Percentiles rank a stretch among this genome's conserved stretches.
These are phyloP conservation scores for Alopecurus myosuroides DNA, from an alignment of 176 grass and related monocot genomes.

Conservation along the genomic window DNA sequence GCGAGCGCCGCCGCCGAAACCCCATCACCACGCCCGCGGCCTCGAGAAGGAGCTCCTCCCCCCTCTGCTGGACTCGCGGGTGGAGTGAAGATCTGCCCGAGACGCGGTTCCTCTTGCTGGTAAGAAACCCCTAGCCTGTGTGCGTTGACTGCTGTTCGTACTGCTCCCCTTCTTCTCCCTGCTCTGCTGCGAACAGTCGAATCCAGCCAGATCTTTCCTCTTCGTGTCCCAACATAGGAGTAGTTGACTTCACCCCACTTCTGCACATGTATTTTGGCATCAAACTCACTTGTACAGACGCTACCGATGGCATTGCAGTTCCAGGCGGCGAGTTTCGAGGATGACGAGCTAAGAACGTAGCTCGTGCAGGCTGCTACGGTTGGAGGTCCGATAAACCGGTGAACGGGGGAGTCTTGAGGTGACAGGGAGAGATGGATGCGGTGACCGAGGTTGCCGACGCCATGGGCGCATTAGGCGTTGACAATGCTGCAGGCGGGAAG, in stretches of 20 bases:
- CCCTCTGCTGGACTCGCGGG: background rate
- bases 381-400: background rate
- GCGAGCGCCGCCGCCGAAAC: background rate
- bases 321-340: background rate
- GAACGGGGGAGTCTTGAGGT: background rate
- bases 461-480: constrained; percentile 17
- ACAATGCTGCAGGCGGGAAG: constrained; percentile 12
- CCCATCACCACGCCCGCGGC: background rate
- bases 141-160: background rate
- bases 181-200: background rate
- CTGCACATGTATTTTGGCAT: background rate
- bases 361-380: background rate
- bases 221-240: background rate
- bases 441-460: background rate
- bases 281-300: background rate
- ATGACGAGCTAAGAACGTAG: background rate
- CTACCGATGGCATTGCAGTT: background rate
- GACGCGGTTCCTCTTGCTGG: background rate
- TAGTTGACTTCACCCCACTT: background rate
- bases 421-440: constrained; percentile 24
- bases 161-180: background rate
- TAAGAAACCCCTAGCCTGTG: background rate
- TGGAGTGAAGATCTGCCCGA: background rate
- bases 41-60: background rate
- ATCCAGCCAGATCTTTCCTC: background rate